Evolutionary conservation across 2,329 filamentous ascomycete genomes (phyloP).

Genomic region (Zymoseptoria ardabiliae): DNA sequence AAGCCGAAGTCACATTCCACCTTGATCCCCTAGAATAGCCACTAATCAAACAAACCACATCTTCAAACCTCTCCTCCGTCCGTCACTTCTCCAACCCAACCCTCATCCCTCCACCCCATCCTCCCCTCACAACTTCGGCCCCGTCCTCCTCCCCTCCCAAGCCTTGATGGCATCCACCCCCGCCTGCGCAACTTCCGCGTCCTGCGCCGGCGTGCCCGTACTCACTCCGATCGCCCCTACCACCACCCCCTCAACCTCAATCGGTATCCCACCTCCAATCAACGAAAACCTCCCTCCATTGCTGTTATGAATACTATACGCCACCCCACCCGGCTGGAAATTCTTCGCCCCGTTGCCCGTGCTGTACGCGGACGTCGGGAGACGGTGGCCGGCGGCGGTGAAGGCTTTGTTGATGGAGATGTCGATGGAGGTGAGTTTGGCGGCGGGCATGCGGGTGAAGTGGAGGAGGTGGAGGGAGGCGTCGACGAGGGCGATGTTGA

Average conservation of each 20-base stretch:
- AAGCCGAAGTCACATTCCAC: neutral
- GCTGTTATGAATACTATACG: constrained; percentile 45
- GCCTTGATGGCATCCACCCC: constrained; percentile 44
- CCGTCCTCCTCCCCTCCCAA: constrained; percentile 29
- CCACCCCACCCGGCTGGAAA: constrained; percentile 47
- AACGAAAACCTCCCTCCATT: constrained; percentile 49
- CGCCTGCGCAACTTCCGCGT: constrained; percentile 46
- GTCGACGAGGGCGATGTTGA: constrained; percentile 46
- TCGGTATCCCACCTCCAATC: constrained; percentile 48
- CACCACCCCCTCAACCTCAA: constrained; percentile 42
- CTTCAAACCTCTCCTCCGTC: too few relatives aligned
- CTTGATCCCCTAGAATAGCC: too few relatives aligned
- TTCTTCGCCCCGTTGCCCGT: constrained; percentile 30
- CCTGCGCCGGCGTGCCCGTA: constrained; percentile 49
- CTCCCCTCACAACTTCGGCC: constrained; percentile 30
- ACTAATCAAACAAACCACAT: too few relatives aligned
- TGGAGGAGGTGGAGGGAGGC: constrained; percentile 39
- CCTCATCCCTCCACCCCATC: too few relatives aligned
- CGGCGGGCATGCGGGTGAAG: constrained; percentile 43
- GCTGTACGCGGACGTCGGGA: constrained; percentile 47
- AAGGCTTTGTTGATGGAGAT: constrained; percentile 58
- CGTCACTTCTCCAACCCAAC: too few relatives aligned
- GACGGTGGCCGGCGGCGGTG: constrained; percentile 48
- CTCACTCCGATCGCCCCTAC: constrained; percentile 50
- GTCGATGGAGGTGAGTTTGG: constrained; percentile 49